Conservation (phyloP, 768 basidiomycete species). For the Mrakia hoshinonis region DNA sequence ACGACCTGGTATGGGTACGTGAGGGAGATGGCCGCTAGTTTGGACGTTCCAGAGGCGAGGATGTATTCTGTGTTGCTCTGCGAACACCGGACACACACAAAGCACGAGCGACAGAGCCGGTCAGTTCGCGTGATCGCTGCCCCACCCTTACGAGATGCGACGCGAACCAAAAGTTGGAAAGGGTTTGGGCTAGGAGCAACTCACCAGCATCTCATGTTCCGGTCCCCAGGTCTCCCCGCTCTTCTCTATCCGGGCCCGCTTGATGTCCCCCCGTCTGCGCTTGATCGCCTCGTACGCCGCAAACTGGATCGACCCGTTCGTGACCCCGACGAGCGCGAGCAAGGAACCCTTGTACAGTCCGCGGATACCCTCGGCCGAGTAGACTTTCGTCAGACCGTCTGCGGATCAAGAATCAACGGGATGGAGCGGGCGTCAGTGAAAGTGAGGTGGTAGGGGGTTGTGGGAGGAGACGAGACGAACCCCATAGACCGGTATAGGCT, state of each 20-base stretch:
- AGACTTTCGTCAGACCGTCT: constrained; percentile 69
- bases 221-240: constrained; percentile 58
- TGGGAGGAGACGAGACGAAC: constrained; percentile 45
- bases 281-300: constrained; percentile 96
- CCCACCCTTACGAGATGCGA: too few relatives aligned
- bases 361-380: constrained; percentile 59
- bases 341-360: constrained; percentile 83
- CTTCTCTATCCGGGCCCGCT: constrained; percentile 54
- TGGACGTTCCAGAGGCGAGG: constrained; percentile 81
- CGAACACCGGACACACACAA: neutral
- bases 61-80: constrained; percentile 89
- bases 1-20: constrained; percentile 99
- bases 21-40: constrained; percentile 66
- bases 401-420: neutral
- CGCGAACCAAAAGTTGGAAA: neutral
- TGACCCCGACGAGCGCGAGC: constrained; percentile 82
- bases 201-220: constrained; percentile 76
- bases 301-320: constrained; percentile 91
- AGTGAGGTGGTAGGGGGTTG: neutral
- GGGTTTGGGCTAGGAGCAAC: too few relatives aligned
- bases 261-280: constrained; percentile 63
- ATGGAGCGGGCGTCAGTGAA: neutral
- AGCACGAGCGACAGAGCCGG: neutral
- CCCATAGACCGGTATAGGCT: constrained; percentile 70
- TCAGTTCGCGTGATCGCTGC: neutral